Base-by-base conservation (phyloP, 306 rosid species). In the Glycyrrhiza uralensis region DNA sequence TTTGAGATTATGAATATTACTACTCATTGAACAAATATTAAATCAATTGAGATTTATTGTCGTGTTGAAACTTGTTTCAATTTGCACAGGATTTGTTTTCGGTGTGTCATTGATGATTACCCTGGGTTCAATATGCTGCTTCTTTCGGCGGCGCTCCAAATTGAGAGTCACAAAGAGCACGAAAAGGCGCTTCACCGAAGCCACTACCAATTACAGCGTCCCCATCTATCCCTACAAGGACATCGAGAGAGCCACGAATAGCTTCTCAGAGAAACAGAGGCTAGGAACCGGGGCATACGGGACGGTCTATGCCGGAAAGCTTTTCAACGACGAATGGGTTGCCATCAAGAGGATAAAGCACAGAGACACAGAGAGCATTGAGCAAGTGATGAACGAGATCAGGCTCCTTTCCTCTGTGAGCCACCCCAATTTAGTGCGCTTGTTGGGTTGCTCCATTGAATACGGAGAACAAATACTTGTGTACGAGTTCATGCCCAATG, bases 401-500 rank as follows among this genome's bases (percentile, higher is more conserved):
- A 89, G 67, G 65, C 95, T 94, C 69, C 82, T 94, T 50, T 94
- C 96, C 10, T 82, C 96, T 0, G 89, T 94, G 15, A 88, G 83
- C 79, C 97, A 94, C 81, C 81, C 95, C 38, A 91, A 91, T 69
- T 86, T 94, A 18, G 95, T 94, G 38, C 90, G 86, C 33, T 84
- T 91, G 56, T 60, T 94, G 59, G 99, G 99, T 29, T 94, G 99
- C 59, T 91, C 95, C 62, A 87, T 94, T 7, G 97, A 91, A 36
- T 67, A 72, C 19, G 89, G 90, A 4, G 90, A 94, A 46, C 96
- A 94, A 55, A 88, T 94, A 33, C 87, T 94, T 0, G 95, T 94
- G 7, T 91, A 91, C 6, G 99, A 91, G 70, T 94, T 91, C 90
- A 88, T 94, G 99, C 88, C 93, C 26, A 89, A 91, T 22, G 99